Conservation (phyloP, 2,329 filamentous ascomycete genomes). For the Coleophoma cylindrospora region DNA sequence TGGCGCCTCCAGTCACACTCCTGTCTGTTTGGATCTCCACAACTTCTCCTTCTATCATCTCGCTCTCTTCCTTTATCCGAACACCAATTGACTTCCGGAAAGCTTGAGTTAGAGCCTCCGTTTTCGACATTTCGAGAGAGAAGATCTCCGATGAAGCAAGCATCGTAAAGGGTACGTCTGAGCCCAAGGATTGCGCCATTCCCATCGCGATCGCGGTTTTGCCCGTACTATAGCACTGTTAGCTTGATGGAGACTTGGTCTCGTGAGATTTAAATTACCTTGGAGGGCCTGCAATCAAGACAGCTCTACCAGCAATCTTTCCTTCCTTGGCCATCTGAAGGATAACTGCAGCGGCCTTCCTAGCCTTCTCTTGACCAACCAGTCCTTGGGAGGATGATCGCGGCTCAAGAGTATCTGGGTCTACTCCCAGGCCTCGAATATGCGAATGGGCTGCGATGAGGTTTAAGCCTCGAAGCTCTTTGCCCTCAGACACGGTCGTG, state of each 20-base stretch:
- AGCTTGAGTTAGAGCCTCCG: slow-evolving; percentile 95
- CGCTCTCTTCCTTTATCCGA: slow-evolving; percentile 96
- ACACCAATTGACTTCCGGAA: slow-evolving; percentile 98
- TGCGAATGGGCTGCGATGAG: slow-evolving; percentile 98
- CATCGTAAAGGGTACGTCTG: slow-evolving; percentile 95
- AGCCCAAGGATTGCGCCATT: slow-evolving; percentile 91
- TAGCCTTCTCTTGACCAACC: slow-evolving; percentile 92
- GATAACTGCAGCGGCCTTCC: slow-evolving; percentile 93
- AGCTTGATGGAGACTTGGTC: background rate
- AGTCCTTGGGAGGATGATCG: slow-evolving; percentile 83
- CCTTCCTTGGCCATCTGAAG: slow-evolving; percentile 98
- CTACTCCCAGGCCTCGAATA: slow-evolving; percentile 91
- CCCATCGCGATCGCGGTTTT: slow-evolving; percentile 99
- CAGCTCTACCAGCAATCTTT: slow-evolving; percentile 93
- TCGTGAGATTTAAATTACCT: slow-evolving; percentile 43
- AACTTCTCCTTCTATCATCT: slow-evolving; percentile 98
- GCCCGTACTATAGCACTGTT: slow-evolving; percentile 61
- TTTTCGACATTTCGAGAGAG: slow-evolving; percentile 99
- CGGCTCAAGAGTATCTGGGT: slow-evolving; percentile 85
- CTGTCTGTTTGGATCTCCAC: slow-evolving; percentile 98
- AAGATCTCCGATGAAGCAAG: slow-evolving; percentile 96
- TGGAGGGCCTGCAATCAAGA: slow-evolving; percentile 90
- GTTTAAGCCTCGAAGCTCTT: slow-evolving; percentile 93
- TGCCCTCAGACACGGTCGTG: slow-evolving; percentile 86
- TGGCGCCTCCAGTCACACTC: slow-evolving; percentile 92